phyloP scores from a whole-genome alignment of 371 early-diverging fungal genomes.

The Syncephalastrum monosporum region DNA sequence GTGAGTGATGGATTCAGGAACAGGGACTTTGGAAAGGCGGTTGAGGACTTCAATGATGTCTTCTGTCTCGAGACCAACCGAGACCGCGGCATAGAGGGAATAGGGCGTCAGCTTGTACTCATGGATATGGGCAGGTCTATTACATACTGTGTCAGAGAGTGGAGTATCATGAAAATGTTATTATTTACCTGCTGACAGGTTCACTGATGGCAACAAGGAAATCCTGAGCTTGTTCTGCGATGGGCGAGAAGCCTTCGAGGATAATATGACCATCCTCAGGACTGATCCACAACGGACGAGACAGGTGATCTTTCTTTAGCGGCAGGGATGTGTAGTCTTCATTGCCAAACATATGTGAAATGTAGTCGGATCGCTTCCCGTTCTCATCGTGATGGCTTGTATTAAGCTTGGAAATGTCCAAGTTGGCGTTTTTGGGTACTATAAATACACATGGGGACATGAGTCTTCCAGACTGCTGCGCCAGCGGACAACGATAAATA shows the following conservation, averaged over 20 bases:
- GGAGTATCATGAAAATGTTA: not conserved
- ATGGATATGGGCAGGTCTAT: slow-evolving; percentile 93
- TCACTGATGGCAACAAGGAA: slow-evolving; percentile 99
- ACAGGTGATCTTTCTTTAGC: slow-evolving; percentile 86
- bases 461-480: not conserved
- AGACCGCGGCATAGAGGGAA: slow-evolving; percentile 99
- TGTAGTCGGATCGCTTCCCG: slow-evolving; percentile 43
- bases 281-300: slow-evolving; percentile 96
- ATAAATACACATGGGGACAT: not conserved
- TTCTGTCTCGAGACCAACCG: slow-evolving; percentile 96
- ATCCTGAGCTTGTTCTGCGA: slow-evolving; percentile 96
- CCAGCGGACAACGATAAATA: slow-evolving; percentile 12
- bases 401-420: slow-evolving; percentile 48
- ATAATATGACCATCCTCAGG: slow-evolving; percentile 92
- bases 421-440: slow-evolving; percentile 59
- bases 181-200: slow-evolving; percentile 84
- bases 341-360: slow-evolving; percentile 66
- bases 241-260: slow-evolving; percentile 95
- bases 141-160: not conserved
- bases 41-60: slow-evolving; percentile 95
- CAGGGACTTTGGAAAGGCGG: slow-evolving; percentile 85
- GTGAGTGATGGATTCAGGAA: slow-evolving; percentile 85
- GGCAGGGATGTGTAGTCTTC: slow-evolving; percentile 75
- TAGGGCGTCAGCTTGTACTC: slow-evolving; percentile 98
- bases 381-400: slow-evolving; percentile 26